Conservation (phyloP, 805 yeast species). For the Pichia paraexigua region DNA sequence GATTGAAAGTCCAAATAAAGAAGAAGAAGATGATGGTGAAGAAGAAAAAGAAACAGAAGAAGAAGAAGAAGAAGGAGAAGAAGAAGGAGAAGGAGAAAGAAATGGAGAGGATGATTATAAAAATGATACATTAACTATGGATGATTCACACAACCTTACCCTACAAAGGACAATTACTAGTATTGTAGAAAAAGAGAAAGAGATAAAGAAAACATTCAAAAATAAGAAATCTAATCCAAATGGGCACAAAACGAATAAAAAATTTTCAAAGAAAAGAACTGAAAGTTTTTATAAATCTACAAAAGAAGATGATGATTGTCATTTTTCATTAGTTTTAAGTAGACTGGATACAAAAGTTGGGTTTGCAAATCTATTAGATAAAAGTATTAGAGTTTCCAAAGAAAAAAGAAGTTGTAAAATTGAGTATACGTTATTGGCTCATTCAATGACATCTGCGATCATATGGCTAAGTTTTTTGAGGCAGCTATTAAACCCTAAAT, state of each 20-base stretch:
- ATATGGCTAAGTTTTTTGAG: constrained; percentile 58
- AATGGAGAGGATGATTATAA: neutral
- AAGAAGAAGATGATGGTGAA: neutral
- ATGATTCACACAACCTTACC: neutral
- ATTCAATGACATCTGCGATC: constrained; percentile 44
- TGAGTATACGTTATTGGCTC: constrained; percentile 47
- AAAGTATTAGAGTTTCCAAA: constrained; percentile 49
- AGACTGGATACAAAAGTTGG: constrained; percentile 30
- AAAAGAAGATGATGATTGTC: neutral
- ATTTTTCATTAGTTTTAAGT: constrained; percentile 14
- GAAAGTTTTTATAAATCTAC: neutral
- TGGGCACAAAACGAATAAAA: neutral
- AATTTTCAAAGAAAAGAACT: neutral
- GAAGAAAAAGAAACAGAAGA: neutral
- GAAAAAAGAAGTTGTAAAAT: constrained; percentile 6
- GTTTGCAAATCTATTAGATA: constrained; percentile 62
- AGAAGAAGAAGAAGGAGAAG: neutral
- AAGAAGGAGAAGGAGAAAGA: neutral
- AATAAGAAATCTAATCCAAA: neutral
- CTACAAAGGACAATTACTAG: neutral
- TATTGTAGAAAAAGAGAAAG: neutral
- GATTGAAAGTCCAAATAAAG: neutral
- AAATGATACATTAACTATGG: neutral
- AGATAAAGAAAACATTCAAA: neutral
- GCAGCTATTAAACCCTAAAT: constrained; percentile 32